Percentiles rank a stretch among this genome's conserved stretches.
These are phyloP conservation scores for Benincasa hispida DNA, from an alignment of 306 rosid genomes.

Conservation along the genomic window DNA sequence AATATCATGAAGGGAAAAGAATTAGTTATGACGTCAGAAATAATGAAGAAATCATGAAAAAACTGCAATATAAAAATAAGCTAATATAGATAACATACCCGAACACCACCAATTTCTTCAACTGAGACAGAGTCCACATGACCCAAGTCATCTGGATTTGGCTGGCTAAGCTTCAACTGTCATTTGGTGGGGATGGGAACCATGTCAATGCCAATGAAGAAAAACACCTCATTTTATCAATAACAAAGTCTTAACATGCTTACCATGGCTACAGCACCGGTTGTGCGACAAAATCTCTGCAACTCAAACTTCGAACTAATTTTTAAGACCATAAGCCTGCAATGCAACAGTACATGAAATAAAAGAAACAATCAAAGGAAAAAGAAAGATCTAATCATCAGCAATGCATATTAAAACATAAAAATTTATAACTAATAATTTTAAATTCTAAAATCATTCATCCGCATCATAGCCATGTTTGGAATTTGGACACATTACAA, in stretches of 20 bases:
- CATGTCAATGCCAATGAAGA: constrained; percentile 1
- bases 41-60: background rate
- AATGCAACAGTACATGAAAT: constrained; percentile 7
- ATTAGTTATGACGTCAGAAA: background rate
- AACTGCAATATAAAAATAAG: background rate
- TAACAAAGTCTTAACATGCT: background rate
- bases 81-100: constrained; percentile 35
- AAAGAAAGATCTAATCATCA: background rate
- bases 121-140: constrained; percentile 73
- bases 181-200: background rate
- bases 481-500: background rate
- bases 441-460: background rate
- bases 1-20: background rate
- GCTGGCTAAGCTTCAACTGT: constrained; percentile 90
- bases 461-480: background rate
- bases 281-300: constrained; percentile 91
- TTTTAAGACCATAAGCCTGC: constrained; percentile 89
- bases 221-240: background rate
- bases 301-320: constrained; percentile 88
- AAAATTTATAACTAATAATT: background rate
- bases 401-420: background rate
- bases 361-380: background rate
- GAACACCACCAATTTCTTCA: constrained; percentile 86
- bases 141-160: constrained; percentile 85
- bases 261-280: constrained; percentile 74